These are phyloP conservation scores for Lactarius pseudohatsudake DNA, from an alignment of 768 basidiomycete species.

Conservation along the genomic window DNA sequence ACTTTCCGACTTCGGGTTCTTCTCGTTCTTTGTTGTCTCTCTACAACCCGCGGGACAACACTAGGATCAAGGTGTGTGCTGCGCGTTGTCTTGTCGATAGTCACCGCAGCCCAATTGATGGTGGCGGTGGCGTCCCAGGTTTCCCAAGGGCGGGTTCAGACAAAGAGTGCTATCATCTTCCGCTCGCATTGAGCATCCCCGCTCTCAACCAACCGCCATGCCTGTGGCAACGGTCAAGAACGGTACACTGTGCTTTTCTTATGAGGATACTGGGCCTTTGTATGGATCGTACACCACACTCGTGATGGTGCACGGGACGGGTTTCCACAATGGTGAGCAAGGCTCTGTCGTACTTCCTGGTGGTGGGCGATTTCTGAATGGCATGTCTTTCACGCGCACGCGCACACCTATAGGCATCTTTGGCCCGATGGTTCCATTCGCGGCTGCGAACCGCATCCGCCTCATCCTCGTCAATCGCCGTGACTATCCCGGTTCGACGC, in stretches of 20 bases:
- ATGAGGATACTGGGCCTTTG: conserved; percentile 25
- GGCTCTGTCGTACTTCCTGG: background rate
- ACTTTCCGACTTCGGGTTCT: background rate
- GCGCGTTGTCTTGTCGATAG: conserved; percentile 2
- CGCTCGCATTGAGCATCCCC: background rate
- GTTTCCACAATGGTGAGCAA: conserved; percentile 23
- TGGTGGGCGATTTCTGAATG: background rate
- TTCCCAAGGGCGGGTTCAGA: background rate
- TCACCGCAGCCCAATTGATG: background rate
- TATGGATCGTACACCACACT: conserved; percentile 24
- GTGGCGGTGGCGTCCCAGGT: conserved; percentile 1
- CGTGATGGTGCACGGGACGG: conserved; percentile 29
- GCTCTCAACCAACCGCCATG: conserved; percentile 13
- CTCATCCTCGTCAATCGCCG: conserved; percentile 32
- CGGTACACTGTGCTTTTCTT: conserved; percentile 13
- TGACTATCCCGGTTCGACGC: conserved; percentile 32
- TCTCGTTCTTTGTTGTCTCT: background rate
- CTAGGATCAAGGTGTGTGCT: background rate
- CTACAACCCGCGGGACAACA: background rate
- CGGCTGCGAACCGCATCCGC: conserved; percentile 27
- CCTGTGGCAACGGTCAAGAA: conserved; percentile 22
- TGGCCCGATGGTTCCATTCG: conserved; percentile 28
- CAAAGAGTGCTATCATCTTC: background rate
- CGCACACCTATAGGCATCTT: conserved; percentile 28
- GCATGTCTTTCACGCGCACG: background rate